Base-by-base conservation (phyloP, 768 basidiomycete genomes). In the Suillus subluteus region DNA sequence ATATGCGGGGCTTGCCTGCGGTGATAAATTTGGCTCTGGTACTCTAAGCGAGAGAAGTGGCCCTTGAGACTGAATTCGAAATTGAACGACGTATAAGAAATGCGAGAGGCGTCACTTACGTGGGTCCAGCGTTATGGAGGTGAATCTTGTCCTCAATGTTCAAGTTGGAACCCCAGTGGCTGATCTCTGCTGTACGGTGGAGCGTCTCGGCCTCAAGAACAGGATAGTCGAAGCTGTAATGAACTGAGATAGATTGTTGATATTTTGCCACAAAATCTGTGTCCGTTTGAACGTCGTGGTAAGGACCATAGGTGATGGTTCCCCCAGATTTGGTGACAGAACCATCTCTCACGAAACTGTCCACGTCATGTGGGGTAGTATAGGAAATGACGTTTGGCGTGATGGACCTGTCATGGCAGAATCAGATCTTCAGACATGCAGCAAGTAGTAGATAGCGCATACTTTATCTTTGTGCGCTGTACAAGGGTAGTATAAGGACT, bases 121-220 rank as follows among this genome's bases (percentile, higher is more conserved):
- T 79, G 15, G 98, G 95, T 5, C 97, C 98, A 66, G 89, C 91
- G 74, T 99, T 99, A 76, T 86, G 85, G n/a, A 99, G 80, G 65
- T 85, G 75, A 67, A 98, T 87, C 41, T 92, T 86, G 79, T 99
- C 96, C 76, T 98, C 88, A 38, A 96, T 91, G 73, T 98, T 98
- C 44, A 99, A 76, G 77, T 98, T 98, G 50, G 89, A 88, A 41
- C 97, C 96, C 98, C 97, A 99, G 75, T 99, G 97, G 69, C 95
- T 97, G 69, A 99, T 89, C 79, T 99, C 97, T 2, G 90, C 95
- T 0, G 84, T 73, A 59, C 98, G 89, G 67, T 87, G 84, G 40
- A 98, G 85, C 52, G 83, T 88, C 40, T 82, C 83, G 62, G 98
- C 81, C 69, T 94, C 88, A 30, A 96, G 75, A 52, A 98, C 87